Percentiles rank a stretch among this genome's conserved stretches.
These are phyloP conservation scores for Mariannaea elegans DNA, from an alignment of 2,329 filamentous ascomycete species.

Conservation along the genomic window DNA sequence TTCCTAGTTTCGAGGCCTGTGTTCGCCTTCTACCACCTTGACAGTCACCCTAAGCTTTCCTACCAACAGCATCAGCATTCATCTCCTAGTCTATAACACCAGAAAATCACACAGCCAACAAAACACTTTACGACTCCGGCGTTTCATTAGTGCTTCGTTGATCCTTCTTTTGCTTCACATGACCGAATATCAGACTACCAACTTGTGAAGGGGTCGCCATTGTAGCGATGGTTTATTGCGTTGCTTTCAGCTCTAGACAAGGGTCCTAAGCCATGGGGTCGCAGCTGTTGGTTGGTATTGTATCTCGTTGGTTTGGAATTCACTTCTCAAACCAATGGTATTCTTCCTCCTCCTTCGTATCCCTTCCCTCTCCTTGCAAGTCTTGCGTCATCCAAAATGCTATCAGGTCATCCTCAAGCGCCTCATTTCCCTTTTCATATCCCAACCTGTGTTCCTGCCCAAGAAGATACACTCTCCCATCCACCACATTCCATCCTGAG, in stretches of 20 bases:
- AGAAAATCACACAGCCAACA: too few relatives aligned
- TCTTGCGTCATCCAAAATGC: slow-evolving; percentile 30
- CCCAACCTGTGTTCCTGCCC: slow-evolving; percentile 31
- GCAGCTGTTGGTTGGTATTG: slow-evolving; percentile 6
- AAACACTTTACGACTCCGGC: too few relatives aligned
- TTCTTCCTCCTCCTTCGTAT: slow-evolving; percentile 20
- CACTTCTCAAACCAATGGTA: slow-evolving; percentile 18
- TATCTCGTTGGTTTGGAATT: slow-evolving; percentile 11
- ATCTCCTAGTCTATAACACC: too few relatives aligned
- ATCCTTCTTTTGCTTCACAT: neutral
- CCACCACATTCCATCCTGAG: slow-evolving; percentile 17
- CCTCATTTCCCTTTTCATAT: slow-evolving; percentile 26
- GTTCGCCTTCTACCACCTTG: neutral
- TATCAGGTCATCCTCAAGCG: slow-evolving; percentile 17
- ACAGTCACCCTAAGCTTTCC: too few relatives aligned
- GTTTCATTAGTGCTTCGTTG: too few relatives aligned
- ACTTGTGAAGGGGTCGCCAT: neutral
- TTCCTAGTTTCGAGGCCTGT: neutral
- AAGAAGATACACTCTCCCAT: slow-evolving; percentile 17
- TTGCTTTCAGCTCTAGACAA: slow-evolving; percentile 14
- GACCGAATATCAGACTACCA: neutral
- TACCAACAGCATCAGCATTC: neutral
- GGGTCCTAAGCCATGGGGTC: slow-evolving; percentile 1
- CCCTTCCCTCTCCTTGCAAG: slow-evolving; percentile 9
- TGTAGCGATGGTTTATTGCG: slow-evolving; percentile 4